A percentile compares a stretch with the other conserved stretches of the same genome.
phyloP scores from a whole-genome alignment of 1,284 basidiomycete genomes.

The Tilletia horrida region DNA sequence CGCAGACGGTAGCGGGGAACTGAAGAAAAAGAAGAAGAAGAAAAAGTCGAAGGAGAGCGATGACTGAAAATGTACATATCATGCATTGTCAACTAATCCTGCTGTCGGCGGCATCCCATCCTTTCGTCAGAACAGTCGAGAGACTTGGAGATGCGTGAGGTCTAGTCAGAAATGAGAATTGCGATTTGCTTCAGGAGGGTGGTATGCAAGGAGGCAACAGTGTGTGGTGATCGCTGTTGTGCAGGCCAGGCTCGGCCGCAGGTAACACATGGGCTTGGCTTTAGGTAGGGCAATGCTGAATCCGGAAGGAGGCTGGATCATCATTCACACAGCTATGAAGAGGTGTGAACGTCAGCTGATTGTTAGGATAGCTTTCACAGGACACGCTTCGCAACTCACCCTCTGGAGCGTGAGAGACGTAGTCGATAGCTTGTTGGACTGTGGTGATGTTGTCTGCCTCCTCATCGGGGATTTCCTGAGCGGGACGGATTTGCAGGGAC shows the following conservation, averaged over 20 bases:
- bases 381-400: slow-evolving; percentile 55
- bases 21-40: slow-evolving; percentile 18
- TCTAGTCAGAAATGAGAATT: too few species aligned
- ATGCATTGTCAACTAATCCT: background rate
- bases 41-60: slow-evolving; percentile 21
- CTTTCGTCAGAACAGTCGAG: too few species aligned
- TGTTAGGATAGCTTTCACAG: background rate
- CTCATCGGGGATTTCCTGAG: slow-evolving; percentile 94
- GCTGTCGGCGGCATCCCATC: background rate
- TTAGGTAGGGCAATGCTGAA: background rate
- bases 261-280: too few species aligned
- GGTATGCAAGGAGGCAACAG: too few species aligned
- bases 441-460: slow-evolving; percentile 98
- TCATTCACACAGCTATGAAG: slow-evolving; percentile 1
- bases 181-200: too few species aligned
- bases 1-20: slow-evolving; percentile 20
- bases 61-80: background rate
- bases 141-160: slow-evolving; percentile 20
- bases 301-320: background rate
- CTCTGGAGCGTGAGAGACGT: slow-evolving; percentile 90
- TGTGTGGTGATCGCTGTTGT: too few species aligned
- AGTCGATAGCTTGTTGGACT: slow-evolving; percentile 92
- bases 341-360: background rate
- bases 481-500: background rate
- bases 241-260: too few species aligned